These are phyloP conservation scores for Blastobotrys proliferans DNA, from an alignment of 1,139 yeast species.

Conservation along the genomic window DNA sequence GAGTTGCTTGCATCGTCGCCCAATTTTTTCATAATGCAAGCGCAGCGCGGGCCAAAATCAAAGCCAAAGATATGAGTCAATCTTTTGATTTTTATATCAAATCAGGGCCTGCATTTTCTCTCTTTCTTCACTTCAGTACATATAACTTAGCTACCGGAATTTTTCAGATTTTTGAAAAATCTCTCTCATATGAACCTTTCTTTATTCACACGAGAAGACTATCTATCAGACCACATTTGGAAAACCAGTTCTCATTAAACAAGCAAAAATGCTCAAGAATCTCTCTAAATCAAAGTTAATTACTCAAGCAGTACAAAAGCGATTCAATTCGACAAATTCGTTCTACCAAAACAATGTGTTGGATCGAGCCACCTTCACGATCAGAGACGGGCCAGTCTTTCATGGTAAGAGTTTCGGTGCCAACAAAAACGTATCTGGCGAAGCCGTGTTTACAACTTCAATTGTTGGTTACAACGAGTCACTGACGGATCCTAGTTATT, in stretches of 20 bases:
- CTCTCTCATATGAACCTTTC: constrained; percentile 13
- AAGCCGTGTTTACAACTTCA: constrained; percentile 96
- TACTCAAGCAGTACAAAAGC: constrained; percentile 15
- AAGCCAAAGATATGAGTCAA: too few species aligned
- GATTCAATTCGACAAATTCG: constrained; percentile 10
- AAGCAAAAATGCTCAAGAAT: neutral
- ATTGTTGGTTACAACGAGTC: constrained; percentile 97
- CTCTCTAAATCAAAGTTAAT: neutral
- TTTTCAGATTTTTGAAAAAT: neutral
- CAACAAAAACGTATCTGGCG: constrained; percentile 85
- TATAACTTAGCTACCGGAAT: neutral
- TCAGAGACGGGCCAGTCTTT: constrained; percentile 91
- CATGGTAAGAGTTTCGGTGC: constrained; percentile 95
- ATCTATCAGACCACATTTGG: constrained; percentile 46
- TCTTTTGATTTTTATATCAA: neutral
- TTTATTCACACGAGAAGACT: constrained; percentile 29
- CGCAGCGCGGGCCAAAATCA: too few species aligned
- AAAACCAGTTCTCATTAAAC: constrained; percentile 38
- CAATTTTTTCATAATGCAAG: too few species aligned
- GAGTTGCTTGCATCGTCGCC: too few species aligned
- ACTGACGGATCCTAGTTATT: constrained; percentile 97
- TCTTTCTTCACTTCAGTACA: neutral
- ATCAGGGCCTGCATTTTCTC: neutral
- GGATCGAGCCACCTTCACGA: constrained; percentile 68
- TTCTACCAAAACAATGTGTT: constrained; percentile 13